Evolutionary conservation across 2,329 filamentous ascomycete species (phyloP).

Genomic region (Gaeumannomyces tritici): DNA sequence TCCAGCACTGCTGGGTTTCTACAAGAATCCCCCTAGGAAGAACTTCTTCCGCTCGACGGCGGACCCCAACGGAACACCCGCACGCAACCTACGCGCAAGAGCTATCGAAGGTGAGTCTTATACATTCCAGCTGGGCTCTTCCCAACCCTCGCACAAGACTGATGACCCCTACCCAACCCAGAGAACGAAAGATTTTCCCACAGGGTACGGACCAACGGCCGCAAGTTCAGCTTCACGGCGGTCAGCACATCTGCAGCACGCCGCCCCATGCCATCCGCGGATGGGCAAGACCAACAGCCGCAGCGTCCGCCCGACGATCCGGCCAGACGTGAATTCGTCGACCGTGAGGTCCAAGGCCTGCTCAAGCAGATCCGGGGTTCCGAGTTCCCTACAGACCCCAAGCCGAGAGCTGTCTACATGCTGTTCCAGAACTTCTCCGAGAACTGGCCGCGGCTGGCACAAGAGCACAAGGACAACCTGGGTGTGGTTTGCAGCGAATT

Average conservation of each 20-base stretch:
- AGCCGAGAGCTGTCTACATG: constrained; percentile 43
- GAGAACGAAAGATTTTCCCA: constrained; percentile 40
- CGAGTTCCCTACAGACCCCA: constrained; percentile 41
- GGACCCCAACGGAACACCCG: constrained; percentile 37
- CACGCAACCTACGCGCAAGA: constrained; percentile 40
- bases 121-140: too few relatives aligned
- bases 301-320: constrained; percentile 16
- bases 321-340: constrained; percentile 37
- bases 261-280: neutral
- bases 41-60: constrained; percentile 40
- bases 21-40: constrained; percentile 44
- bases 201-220: constrained; percentile 38
- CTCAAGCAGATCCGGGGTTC: constrained; percentile 41
- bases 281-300: neutral
- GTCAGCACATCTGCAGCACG: constrained; percentile 4
- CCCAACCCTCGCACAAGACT: neutral
- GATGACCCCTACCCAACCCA: neutral
- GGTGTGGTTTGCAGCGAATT: constrained; percentile 46
- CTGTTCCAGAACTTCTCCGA: constrained; percentile 43
- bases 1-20: constrained; percentile 42
- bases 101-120: constrained; percentile 26
- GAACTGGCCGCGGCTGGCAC: constrained; percentile 40
- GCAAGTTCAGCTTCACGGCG: constrained; percentile 33
- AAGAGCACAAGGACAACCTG: constrained; percentile 44
- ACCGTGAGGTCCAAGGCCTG: constrained; percentile 36